Evolutionary conservation across 345 rosid genomes (phyloP).

Genomic region (Rhizophora mangle): DNA sequence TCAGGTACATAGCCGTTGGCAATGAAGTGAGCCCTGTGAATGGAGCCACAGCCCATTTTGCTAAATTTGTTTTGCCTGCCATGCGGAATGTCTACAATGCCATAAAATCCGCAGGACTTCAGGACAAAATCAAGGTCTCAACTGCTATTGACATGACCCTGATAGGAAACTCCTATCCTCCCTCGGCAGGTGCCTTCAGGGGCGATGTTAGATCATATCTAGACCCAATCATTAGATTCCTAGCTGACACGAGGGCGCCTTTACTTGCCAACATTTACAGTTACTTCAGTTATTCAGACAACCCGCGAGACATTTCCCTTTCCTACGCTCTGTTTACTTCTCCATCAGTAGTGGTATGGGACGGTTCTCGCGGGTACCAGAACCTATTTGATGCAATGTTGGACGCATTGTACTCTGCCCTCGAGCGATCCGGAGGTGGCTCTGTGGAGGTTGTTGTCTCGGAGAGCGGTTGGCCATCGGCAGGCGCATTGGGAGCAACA

Average conservation of each 20-base stretch:
- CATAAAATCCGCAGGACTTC: conserved; percentile 30
- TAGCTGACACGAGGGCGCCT: conserved; percentile 15
- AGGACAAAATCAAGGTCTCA: conserved; percentile 38
- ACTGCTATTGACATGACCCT: conserved; percentile 39
- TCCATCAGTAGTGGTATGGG: conserved; percentile 29
- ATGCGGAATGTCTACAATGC: conserved; percentile 34
- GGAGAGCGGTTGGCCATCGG: conserved; percentile 46
- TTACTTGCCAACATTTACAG: conserved; percentile 38
- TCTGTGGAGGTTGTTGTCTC: conserved; percentile 35
- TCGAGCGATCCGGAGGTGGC: conserved; percentile 28
- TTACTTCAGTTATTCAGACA: conserved; percentile 32
- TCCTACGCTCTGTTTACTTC: conserved; percentile 32
- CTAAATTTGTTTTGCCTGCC: conserved; percentile 35
- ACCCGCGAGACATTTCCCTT: conserved; percentile 31
- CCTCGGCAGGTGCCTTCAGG: conserved; percentile 36
- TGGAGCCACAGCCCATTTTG: conserved; percentile 20
- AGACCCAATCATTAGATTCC: conserved; percentile 30
- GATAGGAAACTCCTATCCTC: conserved; percentile 39
- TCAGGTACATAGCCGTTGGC: conserved; percentile 46
- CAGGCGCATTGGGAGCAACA: conserved; percentile 19
- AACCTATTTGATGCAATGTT: conserved; percentile 43
- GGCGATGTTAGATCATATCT: conserved; percentile 26
- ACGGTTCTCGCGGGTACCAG: conserved; percentile 19
- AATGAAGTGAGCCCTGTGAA: conserved; percentile 40
- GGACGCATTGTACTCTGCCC: conserved; percentile 32